Base-by-base conservation (phyloP, 2,329 filamentous ascomycete genomes). In the Chaetomiaceae sp. region DNA sequence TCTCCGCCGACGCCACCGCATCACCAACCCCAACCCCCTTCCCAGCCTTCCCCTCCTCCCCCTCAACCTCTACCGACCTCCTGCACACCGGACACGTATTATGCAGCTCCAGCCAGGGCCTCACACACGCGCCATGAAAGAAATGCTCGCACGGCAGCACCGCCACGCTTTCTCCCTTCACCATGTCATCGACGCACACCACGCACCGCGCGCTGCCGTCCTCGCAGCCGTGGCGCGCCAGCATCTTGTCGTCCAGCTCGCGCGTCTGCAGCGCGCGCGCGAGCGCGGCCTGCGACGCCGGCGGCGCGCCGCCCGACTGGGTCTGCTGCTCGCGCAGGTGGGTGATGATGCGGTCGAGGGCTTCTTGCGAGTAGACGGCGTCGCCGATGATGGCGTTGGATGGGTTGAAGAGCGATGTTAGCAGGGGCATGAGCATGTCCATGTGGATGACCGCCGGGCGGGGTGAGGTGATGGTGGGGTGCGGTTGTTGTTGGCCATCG, bases 111-210 rank as follows among this genome's bases (percentile, higher is more conserved):
- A 56, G 43, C 53, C 54, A 56, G 11, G 49, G 49, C 18, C 39
- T 42, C 14, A 56, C 53, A 20, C 54, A 56, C 29, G 51, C 47
- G 14, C 51, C 53, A 19, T 56, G 54, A 39, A 56, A 56, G 30
- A 55, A 48, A 33, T 56, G 54, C 24, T 20, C 47, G 53, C 54
- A 55, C 2, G 54, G 51, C 6, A 56, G 39, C 14, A 55, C 43
- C 1, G 51, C 41, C 2, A 40, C 54, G 40, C 49, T 49, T 3
- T 56, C 54, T 3, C 54, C 54, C 6, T 22, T 26, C 1, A 22
- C 17, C 54, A 56, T 49, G 14, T 56, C 47, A 10, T 52, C 50
- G 5, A 52, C 50, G 38, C 50, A 52, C 3, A 52, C 24, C 17
- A 47, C 47, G 32, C 50, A 52, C 36, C 45, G 47, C 15, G 32